Evolutionary conservation across 192 early-diverging fungal species (phyloP).

Genomic region (Mortierella hygrophila): DNA sequence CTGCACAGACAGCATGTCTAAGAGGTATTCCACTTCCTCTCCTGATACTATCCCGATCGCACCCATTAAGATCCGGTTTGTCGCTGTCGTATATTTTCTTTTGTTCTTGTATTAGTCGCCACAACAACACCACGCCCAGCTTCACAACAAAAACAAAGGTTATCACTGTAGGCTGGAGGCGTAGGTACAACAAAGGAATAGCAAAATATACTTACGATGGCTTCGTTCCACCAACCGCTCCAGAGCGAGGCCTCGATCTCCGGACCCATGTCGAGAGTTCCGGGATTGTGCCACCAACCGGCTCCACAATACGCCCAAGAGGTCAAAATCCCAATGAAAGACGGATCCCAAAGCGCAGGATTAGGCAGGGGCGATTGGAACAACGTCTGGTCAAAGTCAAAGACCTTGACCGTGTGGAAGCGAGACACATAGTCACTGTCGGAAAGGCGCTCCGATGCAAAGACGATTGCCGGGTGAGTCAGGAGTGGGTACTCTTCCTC

Average conservation of each 20-base stretch:
- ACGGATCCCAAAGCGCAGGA: conserved; percentile 68
- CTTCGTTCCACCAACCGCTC: conserved; percentile 57
- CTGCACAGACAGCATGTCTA: neutral
- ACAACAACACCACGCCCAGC: neutral
- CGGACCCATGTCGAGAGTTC: conserved; percentile 60
- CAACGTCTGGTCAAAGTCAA: conserved; percentile 79
- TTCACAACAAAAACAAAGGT: neutral
- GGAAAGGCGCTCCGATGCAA: conserved; percentile 23
- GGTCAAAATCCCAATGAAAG: conserved; percentile 64
- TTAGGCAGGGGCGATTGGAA: conserved; percentile 73
- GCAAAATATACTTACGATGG: conserved; percentile 52
- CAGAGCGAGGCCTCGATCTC: conserved; percentile 33
- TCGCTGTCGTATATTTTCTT: neutral
- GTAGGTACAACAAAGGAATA: conserved; percentile 54
- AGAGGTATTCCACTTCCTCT: neutral
- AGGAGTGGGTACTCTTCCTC: neutral
- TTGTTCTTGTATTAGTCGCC: neutral
- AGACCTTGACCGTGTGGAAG: conserved; percentile 56
- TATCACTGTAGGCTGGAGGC: neutral
- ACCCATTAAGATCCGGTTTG: neutral
- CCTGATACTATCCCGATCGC: neutral
- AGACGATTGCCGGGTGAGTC: conserved; percentile 43
- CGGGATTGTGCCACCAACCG: conserved; percentile 73
- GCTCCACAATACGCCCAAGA: conserved; percentile 59
- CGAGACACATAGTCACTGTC: conserved; percentile 5